Evolutionary conservation across 192 early-diverging fungal species (phyloP).

Genomic region (Dissophora globulifera): DNA sequence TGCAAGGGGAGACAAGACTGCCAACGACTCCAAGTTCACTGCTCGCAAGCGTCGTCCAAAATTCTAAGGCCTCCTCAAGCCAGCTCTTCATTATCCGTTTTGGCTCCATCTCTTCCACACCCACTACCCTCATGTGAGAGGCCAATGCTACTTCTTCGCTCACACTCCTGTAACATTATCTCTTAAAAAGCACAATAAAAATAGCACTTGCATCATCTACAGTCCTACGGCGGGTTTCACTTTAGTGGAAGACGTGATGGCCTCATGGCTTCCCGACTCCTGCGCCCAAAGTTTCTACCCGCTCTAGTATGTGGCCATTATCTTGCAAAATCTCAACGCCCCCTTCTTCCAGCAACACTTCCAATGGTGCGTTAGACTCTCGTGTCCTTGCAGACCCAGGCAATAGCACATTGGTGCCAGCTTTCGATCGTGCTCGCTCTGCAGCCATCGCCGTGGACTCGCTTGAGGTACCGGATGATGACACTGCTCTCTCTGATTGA

Average conservation of each 20-base stretch:
- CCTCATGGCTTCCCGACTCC: not conserved
- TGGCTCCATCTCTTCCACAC: not conserved
- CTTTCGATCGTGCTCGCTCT: too few relatives aligned
- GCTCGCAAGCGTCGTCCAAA: slow-evolving; percentile 88
- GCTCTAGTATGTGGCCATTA: not conserved
- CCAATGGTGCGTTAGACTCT: not conserved
- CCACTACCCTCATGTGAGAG: not conserved
- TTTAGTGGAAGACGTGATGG: not conserved
- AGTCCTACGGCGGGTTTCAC: too few relatives aligned
- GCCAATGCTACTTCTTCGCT: not conserved
- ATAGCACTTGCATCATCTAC: too few relatives aligned
- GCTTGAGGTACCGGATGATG: not conserved
- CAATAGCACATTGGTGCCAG: too few relatives aligned
- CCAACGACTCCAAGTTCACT: slow-evolving; percentile 93
- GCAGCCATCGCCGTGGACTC: not conserved
- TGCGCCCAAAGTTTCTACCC: slow-evolving; percentile 2
- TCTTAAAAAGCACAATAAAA: not conserved
- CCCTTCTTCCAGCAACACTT: not conserved
- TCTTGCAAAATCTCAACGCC: not conserved
- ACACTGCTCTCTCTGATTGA: not conserved
- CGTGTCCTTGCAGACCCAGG: too few relatives aligned
- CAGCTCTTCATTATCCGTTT: not conserved
- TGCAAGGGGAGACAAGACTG: slow-evolving; percentile 77
- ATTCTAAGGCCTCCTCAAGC: slow-evolving; percentile 68
- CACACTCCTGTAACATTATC: slow-evolving; percentile 13